These are phyloP conservation scores for Phytophthora tentaculata DNA, from an alignment of 352 stramenopile genomes.

Conservation along the genomic window DNA sequence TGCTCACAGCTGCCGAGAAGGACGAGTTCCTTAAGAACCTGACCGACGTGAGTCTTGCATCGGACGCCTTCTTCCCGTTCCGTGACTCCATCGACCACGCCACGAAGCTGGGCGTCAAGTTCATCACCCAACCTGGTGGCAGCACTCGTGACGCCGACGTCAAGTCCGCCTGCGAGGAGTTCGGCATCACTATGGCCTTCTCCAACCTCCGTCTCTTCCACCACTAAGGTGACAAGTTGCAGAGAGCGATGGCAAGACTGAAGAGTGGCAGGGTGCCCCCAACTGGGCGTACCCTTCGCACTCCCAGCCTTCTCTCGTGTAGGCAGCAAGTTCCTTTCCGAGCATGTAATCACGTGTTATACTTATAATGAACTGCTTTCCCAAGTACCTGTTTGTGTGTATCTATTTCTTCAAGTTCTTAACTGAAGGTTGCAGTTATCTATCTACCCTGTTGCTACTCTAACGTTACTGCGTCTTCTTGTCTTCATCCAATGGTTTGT, in stretches of 20 bases:
- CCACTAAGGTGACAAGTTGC: slow-evolving; percentile 88
- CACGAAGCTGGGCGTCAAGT: slow-evolving; percentile 95
- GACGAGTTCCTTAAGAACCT: slow-evolving; percentile 93
- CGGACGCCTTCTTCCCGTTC: slow-evolving; percentile 99
- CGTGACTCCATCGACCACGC: slow-evolving; percentile 98
- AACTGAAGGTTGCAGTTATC: slow-evolving; percentile 5
- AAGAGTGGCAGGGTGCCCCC: slow-evolving; percentile 13
- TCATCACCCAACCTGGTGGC: slow-evolving; percentile 96
- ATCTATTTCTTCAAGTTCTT: slow-evolving; percentile 14
- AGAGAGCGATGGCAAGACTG: slow-evolving; percentile 26
- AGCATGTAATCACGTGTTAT: slow-evolving; percentile 33
- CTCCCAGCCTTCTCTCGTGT: slow-evolving; percentile 25
- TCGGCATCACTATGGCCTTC: slow-evolving; percentile 99
- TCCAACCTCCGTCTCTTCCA: slow-evolving; percentile 99
- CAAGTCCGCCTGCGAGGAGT: slow-evolving; percentile 95
- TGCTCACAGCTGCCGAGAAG: slow-evolving; percentile 95
- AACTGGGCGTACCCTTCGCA: slow-evolving; percentile 19
- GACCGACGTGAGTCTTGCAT: slow-evolving; percentile 94
- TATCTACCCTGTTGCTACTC: slow-evolving; percentile 7
- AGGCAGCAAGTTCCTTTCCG: slow-evolving; percentile 11
- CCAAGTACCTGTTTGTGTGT: slow-evolving; percentile 24
- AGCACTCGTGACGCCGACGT: slow-evolving; percentile 92
- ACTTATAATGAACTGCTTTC: slow-evolving; percentile 34
- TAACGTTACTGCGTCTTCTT: slow-evolving; percentile 45
- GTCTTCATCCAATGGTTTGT: slow-evolving; percentile 46